These are phyloP conservation scores for Parietaria judaica DNA, from an alignment of 306 rosid genomes.

Conservation along the genomic window DNA sequence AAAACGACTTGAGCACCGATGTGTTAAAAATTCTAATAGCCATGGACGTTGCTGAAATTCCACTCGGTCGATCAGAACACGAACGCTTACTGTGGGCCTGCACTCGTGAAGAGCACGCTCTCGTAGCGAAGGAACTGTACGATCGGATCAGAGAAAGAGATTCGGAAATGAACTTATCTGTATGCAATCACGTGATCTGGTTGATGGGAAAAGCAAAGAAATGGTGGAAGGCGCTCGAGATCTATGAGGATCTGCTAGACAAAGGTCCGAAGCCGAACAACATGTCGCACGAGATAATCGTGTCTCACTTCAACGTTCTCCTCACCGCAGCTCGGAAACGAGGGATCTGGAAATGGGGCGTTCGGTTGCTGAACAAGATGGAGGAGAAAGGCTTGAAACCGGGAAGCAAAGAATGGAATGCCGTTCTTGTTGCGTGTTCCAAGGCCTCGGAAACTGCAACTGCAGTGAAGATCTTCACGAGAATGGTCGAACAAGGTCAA, in stretches of 20 bases:
- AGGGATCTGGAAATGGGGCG: constrained; percentile 94
- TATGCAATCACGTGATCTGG: constrained; percentile 92
- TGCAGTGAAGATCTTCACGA: constrained; percentile 65
- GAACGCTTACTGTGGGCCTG: constrained; percentile 90
- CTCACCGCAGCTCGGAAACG: constrained; percentile 64
- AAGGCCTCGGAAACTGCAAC: constrained; percentile 82
- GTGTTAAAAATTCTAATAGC: constrained; percentile 51
- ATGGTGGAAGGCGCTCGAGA: constrained; percentile 97
- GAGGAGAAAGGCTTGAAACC: constrained; percentile 92
- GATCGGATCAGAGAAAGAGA: constrained; percentile 51
- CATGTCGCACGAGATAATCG: constrained; percentile 65
- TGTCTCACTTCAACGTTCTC: constrained; percentile 74
- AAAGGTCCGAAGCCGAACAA: constrained; percentile 89
- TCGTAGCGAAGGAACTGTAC: constrained; percentile 74
- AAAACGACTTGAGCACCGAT: constrained; percentile 35
- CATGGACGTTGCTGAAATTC: constrained; percentile 68
- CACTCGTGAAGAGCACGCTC: constrained; percentile 70
- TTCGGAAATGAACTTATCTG: constrained; percentile 59
- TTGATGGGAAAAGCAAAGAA: constrained; percentile 89
- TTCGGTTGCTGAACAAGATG: constrained; percentile 89
- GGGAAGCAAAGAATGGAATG: constrained; percentile 79
- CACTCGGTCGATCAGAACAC: constrained; percentile 43
- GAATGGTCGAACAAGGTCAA: constrained; percentile 93
- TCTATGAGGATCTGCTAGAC: constrained; percentile 86
- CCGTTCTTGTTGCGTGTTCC: constrained; percentile 90